Conservation (phyloP, 1,139 yeast species). For the Blastobotrys raffinosifermentans region DNA sequence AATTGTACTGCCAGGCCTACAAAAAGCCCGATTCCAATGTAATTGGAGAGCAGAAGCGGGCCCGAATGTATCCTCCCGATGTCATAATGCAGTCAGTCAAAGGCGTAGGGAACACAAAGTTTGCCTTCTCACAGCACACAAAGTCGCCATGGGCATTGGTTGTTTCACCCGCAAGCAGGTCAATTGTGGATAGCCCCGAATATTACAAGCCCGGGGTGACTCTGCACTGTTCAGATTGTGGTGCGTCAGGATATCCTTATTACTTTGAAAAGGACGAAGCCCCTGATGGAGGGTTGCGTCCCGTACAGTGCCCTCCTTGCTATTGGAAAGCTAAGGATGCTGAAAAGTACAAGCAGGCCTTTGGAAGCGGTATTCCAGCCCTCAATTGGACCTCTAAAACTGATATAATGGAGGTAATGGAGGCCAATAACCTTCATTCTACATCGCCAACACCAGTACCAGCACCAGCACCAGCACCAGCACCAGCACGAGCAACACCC, state of each 20-base stretch:
- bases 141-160: neutral
- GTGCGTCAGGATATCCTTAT: neutral
- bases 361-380: constrained; percentile 1
- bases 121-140: no score
- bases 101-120: no score
- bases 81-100: neutral
- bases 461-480: neutral
- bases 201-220: neutral
- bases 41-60: constrained; percentile 23
- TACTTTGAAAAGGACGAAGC: no score
- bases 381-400: neutral
- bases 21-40: constrained; percentile 19
- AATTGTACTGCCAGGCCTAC: constrained; percentile 27
- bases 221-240: neutral
- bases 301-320: neutral
- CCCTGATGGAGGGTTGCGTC: no score
- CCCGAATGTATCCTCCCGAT: constrained; percentile 13
- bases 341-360: constrained; percentile 6
- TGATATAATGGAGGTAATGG: neutral
- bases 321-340: constrained; percentile 12
- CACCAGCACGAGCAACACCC: neutral
- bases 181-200: neutral
- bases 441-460: neutral
- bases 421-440: neutral
- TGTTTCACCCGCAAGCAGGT: neutral